Percentiles rank a stretch among this genome's conserved stretches.
These are phyloP conservation scores for Alternaria arborescens DNA, from an alignment of 2,329 filamentous ascomycete genomes.

Conservation along the genomic window DNA sequence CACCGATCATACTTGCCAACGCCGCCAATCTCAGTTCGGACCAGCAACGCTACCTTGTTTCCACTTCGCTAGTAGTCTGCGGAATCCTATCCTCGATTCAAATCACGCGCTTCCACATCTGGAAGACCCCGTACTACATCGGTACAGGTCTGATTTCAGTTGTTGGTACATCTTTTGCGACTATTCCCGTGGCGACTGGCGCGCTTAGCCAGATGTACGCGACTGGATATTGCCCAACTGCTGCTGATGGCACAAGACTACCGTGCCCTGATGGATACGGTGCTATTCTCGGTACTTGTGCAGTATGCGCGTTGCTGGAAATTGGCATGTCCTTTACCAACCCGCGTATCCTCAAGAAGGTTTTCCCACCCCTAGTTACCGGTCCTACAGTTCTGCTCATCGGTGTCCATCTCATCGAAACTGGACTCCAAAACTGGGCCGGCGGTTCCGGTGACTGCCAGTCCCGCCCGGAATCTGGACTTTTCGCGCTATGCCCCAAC, in stretches of 20 bases:
- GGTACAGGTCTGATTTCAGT: constrained; percentile 82
- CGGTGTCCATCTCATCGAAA: constrained; percentile 74
- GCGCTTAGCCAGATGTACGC: constrained; percentile 80
- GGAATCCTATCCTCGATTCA: constrained; percentile 78
- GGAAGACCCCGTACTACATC: constrained; percentile 69
- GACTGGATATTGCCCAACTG: constrained; percentile 71
- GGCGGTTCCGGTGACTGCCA: constrained; percentile 72
- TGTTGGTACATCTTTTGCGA: constrained; percentile 79
- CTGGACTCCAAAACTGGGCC: constrained; percentile 79
- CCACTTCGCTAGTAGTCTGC: constrained; percentile 79
- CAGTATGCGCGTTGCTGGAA: constrained; percentile 65
- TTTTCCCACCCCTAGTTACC: constrained; percentile 81
- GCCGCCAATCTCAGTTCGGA: constrained; percentile 70
- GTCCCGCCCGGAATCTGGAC: constrained; percentile 57
- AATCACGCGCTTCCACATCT: constrained; percentile 77
- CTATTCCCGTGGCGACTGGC: constrained; percentile 76
- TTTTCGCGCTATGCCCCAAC: constrained; percentile 68
- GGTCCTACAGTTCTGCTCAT: constrained; percentile 75
- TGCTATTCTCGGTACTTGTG: constrained; percentile 72
- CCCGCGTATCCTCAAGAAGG: constrained; percentile 70
- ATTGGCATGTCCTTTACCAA: constrained; percentile 78
- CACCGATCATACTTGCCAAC: constrained; percentile 74
- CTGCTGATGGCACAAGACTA: constrained; percentile 69
- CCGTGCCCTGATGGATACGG: constrained; percentile 82
- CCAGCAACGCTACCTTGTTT: constrained; percentile 79